Evolutionary conservation across 2,329 filamentous ascomycete species (phyloP), one percentile per base, ranked within the genome.

Genomic region (Alternaria metachromatica): DNA sequence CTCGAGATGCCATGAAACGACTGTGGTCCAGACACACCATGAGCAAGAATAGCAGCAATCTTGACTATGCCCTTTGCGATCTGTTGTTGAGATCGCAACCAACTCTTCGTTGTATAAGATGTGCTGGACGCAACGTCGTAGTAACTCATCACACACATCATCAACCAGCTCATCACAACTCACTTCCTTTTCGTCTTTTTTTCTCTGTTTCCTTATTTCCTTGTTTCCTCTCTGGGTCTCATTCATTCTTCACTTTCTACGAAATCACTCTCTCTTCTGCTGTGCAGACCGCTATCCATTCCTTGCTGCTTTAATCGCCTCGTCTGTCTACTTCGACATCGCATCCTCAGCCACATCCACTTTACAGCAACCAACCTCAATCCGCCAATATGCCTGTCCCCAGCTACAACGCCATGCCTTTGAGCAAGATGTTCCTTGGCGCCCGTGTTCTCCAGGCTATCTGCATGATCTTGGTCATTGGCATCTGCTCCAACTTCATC

Each of bases 401-500:
- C 80, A 85, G 80, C 83, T 90, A 89, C 79, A 90, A 92, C 72
- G 90, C 91, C 78, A 80, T 81, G 62, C 83, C 83, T 55, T 83
- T 96, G 70, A 93, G 92, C 79, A 88, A 90, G 72, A 91, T 91
- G 71, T 97, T 96, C 83, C 89, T 92, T 62, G 83, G 89, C 69
- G 87, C 91, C 70, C 90, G 94, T 51, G 85, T 86, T 62, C 85
- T 94, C 70, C 90, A 96, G 78, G 85, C 88, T 63, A 81, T 91
- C 66, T 88, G 88, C 25, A 90, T 97, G 76, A 84, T 96, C 62
- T 84, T 89, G 62, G 89, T 96, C 69, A 90, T 97, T 68, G 93
- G 93, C 49, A 88, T 97, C 78, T 89, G 89, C 1, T 88, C 91
- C 74, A 93, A 94, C 80, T 96, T 97, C 80, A 90, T 97, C 73